Percentiles rank a stretch among this genome's conserved stretches.
Evolutionary conservation across 2,329 filamentous ascomycete species (phyloP).

Genomic region (Magnaporthales sp.): DNA sequence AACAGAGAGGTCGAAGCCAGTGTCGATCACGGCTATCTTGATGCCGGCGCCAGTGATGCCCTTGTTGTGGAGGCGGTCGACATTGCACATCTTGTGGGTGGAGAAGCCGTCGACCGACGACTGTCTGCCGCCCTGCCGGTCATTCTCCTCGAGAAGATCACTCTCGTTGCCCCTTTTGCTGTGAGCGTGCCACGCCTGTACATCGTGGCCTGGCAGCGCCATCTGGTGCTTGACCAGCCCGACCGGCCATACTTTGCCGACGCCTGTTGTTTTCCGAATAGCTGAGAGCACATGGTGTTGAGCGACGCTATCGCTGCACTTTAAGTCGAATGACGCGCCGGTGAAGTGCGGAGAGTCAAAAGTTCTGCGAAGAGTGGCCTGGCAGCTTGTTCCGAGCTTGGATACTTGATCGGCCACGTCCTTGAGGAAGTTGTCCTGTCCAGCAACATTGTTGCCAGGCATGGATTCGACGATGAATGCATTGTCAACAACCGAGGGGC

Average conservation of each 20-base stretch:
- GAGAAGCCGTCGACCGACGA: slow-evolving; percentile 8
- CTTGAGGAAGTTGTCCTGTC: not conserved
- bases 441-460: not conserved
- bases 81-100: slow-evolving; percentile 14
- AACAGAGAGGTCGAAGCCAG: slow-evolving; percentile 9
- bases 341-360: not conserved
- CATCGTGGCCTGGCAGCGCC: not conserved
- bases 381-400: not conserved
- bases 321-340: not conserved
- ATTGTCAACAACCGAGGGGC: not conserved
- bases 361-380: not conserved
- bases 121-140: slow-evolving; percentile 10
- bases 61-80: slow-evolving; percentile 12
- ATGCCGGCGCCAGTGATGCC: slow-evolving; percentile 12
- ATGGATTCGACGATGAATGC: not conserved
- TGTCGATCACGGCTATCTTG: slow-evolving; percentile 13
- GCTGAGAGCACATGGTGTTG: not conserved
- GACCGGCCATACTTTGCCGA: not conserved
- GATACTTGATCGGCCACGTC: not conserved
- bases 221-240: not conserved
- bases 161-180: not conserved
- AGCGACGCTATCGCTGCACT: not conserved
- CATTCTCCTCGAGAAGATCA: slow-evolving; percentile 11
- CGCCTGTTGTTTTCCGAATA: not conserved
- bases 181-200: not conserved